These are phyloP conservation scores for Aspergillus indologenus DNA, from an alignment of 495 filamentous ascomycete species.

Conservation along the genomic window DNA sequence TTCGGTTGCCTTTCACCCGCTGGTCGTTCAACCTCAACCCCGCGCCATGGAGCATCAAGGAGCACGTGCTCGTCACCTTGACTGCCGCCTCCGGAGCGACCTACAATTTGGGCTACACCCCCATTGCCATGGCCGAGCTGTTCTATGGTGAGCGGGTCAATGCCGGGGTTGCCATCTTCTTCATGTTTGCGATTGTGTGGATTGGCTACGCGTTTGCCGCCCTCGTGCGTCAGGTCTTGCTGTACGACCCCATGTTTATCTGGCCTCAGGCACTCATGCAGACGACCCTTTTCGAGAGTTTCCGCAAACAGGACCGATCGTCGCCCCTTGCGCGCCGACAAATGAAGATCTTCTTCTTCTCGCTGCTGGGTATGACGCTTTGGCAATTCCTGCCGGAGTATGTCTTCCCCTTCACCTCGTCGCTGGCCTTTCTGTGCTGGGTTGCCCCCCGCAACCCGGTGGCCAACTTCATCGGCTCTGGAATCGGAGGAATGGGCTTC, in stretches of 20 bases:
- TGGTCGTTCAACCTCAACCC: slow-evolving; percentile 53
- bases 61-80: slow-evolving; percentile 55
- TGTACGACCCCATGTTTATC: slow-evolving; percentile 54
- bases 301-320: slow-evolving; percentile 49
- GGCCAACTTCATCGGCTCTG: slow-evolving; percentile 57
- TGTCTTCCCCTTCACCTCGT: slow-evolving; percentile 54
- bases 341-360: slow-evolving; percentile 53
- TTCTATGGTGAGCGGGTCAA: slow-evolving; percentile 50
- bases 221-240: slow-evolving; percentile 49
- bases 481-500: slow-evolving; percentile 57
- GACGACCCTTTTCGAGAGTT: slow-evolving; percentile 52
- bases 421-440: slow-evolving; percentile 60
- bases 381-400: slow-evolving; percentile 62
- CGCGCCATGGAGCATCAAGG: slow-evolving; percentile 55
- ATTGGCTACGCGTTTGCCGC: slow-evolving; percentile 55
- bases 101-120: slow-evolving; percentile 47
- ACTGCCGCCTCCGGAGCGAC: slow-evolving; percentile 54
- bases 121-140: slow-evolving; percentile 51
- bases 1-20: slow-evolving; percentile 46
- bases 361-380: slow-evolving; percentile 46
- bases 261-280: slow-evolving; percentile 53
- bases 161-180: slow-evolving; percentile 51
- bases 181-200: slow-evolving; percentile 57
- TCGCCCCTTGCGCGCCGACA: slow-evolving; percentile 49
- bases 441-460: slow-evolving; percentile 53